Evolutionary conservation across 192 early-diverging fungal genomes (phyloP).

Genomic region (Lobulomyces angularis): DNA sequence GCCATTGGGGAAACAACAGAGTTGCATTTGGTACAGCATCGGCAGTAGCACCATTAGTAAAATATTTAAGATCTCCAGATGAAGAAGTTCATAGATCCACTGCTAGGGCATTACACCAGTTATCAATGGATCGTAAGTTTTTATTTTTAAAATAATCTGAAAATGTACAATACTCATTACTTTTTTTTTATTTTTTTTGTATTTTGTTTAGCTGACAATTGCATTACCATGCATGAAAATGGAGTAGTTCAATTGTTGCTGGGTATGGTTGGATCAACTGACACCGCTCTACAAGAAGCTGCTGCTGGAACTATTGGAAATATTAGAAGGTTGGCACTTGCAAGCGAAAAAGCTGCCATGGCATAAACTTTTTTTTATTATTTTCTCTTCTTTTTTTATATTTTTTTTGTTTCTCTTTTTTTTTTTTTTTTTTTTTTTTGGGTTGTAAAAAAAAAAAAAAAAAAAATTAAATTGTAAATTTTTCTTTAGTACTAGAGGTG

Average conservation of each 20-base stretch:
- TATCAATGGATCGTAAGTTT: constrained; percentile 52
- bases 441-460: too few relatives aligned
- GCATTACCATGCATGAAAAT: constrained; percentile 58
- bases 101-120: constrained; percentile 48
- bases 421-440: too few relatives aligned
- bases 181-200: constrained; percentile 1
- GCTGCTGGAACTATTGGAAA: constrained; percentile 57
- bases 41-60: constrained; percentile 51
- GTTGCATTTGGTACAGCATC: constrained; percentile 46
- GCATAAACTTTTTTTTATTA: too few relatives aligned
- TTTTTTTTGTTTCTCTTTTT: too few relatives aligned
- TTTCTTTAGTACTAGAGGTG: too few relatives aligned
- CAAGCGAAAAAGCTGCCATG: constrained; percentile 45
- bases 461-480: too few relatives aligned
- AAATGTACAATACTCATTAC: too few relatives aligned
- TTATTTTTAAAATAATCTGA: background rate
- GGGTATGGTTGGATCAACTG: constrained; percentile 49
- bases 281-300: constrained; percentile 44
- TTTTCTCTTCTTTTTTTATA: too few relatives aligned
- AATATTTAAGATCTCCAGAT: constrained; percentile 48
- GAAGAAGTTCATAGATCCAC: constrained; percentile 49
- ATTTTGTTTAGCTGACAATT: constrained; percentile 43
- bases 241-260: constrained; percentile 51
- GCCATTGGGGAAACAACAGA: constrained; percentile 55
- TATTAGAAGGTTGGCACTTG: constrained; percentile 49